These are phyloP conservation scores for Carex kokanica DNA, from an alignment of 176 grass and related monocot species.

Conservation along the genomic window DNA sequence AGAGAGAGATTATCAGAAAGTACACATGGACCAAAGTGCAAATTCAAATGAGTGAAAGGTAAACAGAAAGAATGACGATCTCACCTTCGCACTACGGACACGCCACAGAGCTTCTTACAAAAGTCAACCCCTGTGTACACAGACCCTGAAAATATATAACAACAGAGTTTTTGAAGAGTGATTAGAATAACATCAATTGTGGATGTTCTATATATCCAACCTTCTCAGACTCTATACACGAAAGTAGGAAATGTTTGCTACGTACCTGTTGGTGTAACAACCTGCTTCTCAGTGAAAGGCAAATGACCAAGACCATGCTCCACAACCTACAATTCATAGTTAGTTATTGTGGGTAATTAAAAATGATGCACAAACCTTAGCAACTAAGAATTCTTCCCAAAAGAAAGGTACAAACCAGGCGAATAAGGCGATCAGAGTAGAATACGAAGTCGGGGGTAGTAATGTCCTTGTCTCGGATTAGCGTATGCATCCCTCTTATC, in stretches of 20 bases:
- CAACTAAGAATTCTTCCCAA: slow-evolving; percentile 13
- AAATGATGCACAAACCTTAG: slow-evolving; percentile 1
- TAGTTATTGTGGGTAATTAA: slow-evolving; percentile 9
- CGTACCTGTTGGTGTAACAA: slow-evolving; percentile 98
- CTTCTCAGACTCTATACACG: background rate
- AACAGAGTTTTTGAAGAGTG: too few relatives aligned
- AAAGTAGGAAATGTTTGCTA: slow-evolving; percentile 30
- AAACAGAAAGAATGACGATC: too few relatives aligned
- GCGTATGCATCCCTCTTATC: slow-evolving; percentile 99
- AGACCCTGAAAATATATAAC: too few relatives aligned
- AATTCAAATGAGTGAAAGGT: background rate
- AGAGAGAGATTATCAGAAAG: background rate
- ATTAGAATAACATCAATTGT: too few relatives aligned
- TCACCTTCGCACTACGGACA: too few relatives aligned
- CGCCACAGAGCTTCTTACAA: too few relatives aligned
- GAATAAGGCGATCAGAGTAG: slow-evolving; percentile 95
- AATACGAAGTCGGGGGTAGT: slow-evolving; percentile 97
- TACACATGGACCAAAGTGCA: background rate
- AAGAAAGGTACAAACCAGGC: slow-evolving; percentile 54
- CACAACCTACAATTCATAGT: slow-evolving; percentile 54
- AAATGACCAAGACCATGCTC: slow-evolving; percentile 97
- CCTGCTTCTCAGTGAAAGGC: slow-evolving; percentile 95
- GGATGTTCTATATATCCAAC: too few relatives aligned
- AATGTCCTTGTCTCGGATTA: slow-evolving; percentile 90
- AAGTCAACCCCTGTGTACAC: too few relatives aligned